Evolutionary conservation across 2,329 filamentous ascomycete species (phyloP), one percentile per base, ranked within the genome.

Genomic region (Penicillium expansum): DNA sequence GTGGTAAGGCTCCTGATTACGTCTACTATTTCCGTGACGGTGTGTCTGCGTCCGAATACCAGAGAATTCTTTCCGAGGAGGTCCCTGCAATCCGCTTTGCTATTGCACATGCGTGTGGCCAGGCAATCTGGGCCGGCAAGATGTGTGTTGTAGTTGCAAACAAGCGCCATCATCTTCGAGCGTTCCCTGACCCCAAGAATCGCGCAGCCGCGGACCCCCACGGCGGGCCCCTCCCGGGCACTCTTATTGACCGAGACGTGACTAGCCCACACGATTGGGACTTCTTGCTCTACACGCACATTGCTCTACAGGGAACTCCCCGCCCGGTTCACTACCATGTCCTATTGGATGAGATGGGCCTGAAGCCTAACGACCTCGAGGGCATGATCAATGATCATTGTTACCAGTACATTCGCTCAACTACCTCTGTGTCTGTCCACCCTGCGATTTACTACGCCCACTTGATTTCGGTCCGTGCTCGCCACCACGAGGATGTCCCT

Each of bases 371-470:
- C 41, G 82, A 87, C 2, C 79, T 99, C 0, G 90, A 96, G 68
- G 87, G 87, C 55, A 89, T 97, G 83, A 88, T 97, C 22, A 97
- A 97, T 67, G 89, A 96, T 64, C 92, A 97, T 61, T 96, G 89
- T 43, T 99, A 96, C 74, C 91, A 96, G 55, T 99, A 96, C 69
- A 87, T 89, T 54, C 86, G 94, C 16, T 94, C 92, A 0, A 97
- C 92, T 0, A 97, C 93, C 0, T 91, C 94, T 0, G 92, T 99
- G 0, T 97, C 92, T 0, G 59, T 62, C 72, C 76, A 83, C 63
- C 94, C 94, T 0, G 92, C 94, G 0, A 88, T 97, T 0, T 99
- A 99, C 81, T 99, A 99, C 66, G 92, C 95, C 0, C 94, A 99
- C 74, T 76, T 99, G 61, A 92, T 92, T 33, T 88, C 91, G 9